Conservation (phyloP, 768 basidiomycete species). For the Psilocybe tampanensis region DNA sequence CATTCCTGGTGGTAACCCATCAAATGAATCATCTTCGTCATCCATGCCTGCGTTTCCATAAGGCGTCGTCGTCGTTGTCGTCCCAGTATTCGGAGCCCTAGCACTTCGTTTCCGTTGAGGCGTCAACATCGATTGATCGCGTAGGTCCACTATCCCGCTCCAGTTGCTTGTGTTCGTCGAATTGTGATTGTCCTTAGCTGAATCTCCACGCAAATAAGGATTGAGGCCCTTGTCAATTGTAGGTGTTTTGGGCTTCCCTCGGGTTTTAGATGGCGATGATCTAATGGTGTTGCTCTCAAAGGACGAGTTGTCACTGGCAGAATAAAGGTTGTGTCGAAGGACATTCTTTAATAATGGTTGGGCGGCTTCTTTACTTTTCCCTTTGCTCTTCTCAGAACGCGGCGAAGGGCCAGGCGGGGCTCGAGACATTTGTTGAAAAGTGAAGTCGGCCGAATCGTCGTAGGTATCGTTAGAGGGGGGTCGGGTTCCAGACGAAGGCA, state of each 20-base stretch:
- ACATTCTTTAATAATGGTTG: slow-evolving; percentile 51
- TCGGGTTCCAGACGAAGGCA: no score
- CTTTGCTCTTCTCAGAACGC: slow-evolving; percentile 47
- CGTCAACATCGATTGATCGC: slow-evolving; percentile 52
- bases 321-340: slow-evolving; percentile 52
- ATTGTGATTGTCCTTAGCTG: slow-evolving; percentile 44
- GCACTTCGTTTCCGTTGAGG: slow-evolving; percentile 37
- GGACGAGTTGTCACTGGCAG: slow-evolving; percentile 39
- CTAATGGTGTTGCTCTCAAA: slow-evolving; percentile 30
- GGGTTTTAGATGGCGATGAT: slow-evolving; percentile 55
- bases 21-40: slow-evolving; percentile 53
- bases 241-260: slow-evolving; percentile 58
- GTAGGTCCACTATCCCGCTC: slow-evolving; percentile 77
- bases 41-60: slow-evolving; percentile 10
- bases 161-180: slow-evolving; percentile 55
- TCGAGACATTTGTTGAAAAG: slow-evolving; percentile 19
- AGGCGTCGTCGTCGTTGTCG: slow-evolving; percentile 22
- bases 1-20: slow-evolving; percentile 57
- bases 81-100: slow-evolving; percentile 12
- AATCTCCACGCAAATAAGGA: slow-evolving; percentile 59
- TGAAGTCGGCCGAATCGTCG: slow-evolving; percentile 19
- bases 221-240: slow-evolving; percentile 54
- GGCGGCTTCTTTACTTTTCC: slow-evolving; percentile 33
- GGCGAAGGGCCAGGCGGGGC: slow-evolving; percentile 24
- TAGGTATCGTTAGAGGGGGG: slow-evolving; percentile 7